Evolutionary conservation across 306 rosid species (phyloP).

Genomic region (Medicago truncatula): MtrunA17r5.0-ANR NC_053047.1:10553001-10553500

Average conservation of each 20-base stretch:
- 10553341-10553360: not conserved
- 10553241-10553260: constrained; percentile 7
- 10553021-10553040: too few species aligned
- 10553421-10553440: too few species aligned
- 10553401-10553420: too few species aligned
- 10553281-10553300: not conserved
- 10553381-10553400: too few species aligned
- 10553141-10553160: not conserved
- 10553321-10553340: not conserved
- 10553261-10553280: not conserved
- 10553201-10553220: not conserved
- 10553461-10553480: too few species aligned
- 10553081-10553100: too few species aligned
- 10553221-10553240: not conserved
- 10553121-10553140: not conserved
- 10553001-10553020: too few species aligned
- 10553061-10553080: too few species aligned
- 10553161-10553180: not conserved
- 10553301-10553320: not conserved
- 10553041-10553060: too few species aligned
- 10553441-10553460: too few species aligned
- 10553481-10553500: too few species aligned
- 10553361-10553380: not conserved
- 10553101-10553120: too few species aligned
- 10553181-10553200: not conserved